phyloP scores from a whole-genome alignment of 140 eudicot genomes.

The Bidens hawaiensis region DNA sequence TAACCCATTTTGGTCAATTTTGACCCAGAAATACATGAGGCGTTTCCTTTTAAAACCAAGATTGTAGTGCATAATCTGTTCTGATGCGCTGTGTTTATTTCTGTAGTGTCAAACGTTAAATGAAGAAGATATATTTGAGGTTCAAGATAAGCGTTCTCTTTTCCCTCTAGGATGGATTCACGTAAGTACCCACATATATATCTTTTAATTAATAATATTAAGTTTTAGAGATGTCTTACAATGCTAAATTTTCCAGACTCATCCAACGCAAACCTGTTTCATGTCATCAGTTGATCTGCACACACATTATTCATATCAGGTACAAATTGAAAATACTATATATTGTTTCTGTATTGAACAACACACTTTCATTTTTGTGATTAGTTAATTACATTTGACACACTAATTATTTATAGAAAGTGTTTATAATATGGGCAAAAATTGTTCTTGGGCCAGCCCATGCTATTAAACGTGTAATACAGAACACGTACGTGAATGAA shows the following conservation, averaged over 20 bases:
- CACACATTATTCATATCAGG: slow-evolving; percentile 99
- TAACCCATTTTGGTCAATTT: too few relatives aligned
- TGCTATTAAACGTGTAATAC: not conserved
- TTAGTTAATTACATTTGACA: not conserved
- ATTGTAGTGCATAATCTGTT: too few relatives aligned
- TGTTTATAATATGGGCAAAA: not conserved
- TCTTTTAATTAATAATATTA: slow-evolving; percentile 9
- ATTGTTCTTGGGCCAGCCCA: not conserved
- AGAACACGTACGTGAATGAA: not conserved
- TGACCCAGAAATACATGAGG: too few relatives aligned
- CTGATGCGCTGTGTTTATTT: slow-evolving; percentile 19
- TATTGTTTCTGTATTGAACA: not conserved
- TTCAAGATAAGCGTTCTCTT: slow-evolving; percentile 80
- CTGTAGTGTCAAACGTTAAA: slow-evolving; percentile 87
- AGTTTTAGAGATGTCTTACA: slow-evolving; percentile 7
- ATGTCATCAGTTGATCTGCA: slow-evolving; percentile 99
- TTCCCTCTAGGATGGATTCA: slow-evolving; percentile 99
- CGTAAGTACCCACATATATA: slow-evolving; percentile 46
- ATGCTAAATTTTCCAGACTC: slow-evolving; percentile 69
- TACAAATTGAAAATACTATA: slow-evolving; percentile 14
- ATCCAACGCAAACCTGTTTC: slow-evolving; percentile 91
- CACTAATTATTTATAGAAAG: not conserved
- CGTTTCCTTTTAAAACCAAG: too few relatives aligned
- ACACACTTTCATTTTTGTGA: not conserved
- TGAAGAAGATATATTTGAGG: slow-evolving; percentile 95